A percentile compares a stretch with the other conserved stretches of the same genome.
These are phyloP conservation scores for Pichia sp. DNA, from an alignment of 1,139 yeast genomes.

Conservation along the genomic window DNA sequence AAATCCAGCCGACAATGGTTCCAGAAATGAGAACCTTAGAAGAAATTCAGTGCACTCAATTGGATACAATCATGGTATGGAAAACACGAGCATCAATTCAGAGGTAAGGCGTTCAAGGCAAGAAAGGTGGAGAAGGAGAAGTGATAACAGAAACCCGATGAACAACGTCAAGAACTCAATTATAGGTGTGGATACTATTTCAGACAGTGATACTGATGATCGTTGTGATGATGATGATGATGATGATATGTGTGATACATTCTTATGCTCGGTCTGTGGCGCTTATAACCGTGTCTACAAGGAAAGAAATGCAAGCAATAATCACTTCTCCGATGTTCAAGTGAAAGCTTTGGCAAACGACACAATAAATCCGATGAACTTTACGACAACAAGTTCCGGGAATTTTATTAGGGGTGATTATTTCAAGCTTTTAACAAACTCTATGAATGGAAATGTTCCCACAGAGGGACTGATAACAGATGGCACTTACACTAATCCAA, in stretches of 20 bases:
- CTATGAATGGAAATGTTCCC: constrained; percentile 15
- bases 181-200: not conserved
- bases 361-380: constrained; percentile 1
- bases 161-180: not conserved
- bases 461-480: constrained; percentile 18
- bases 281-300: constrained; percentile 2
- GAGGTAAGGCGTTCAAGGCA: not conserved
- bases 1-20: not conserved
- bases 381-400: constrained; percentile 15
- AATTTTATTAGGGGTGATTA: constrained; percentile 25
- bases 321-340: not conserved
- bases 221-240: not conserved
- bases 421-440: constrained; percentile 27
- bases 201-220: not conserved
- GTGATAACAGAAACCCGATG: not conserved
- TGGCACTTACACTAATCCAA: constrained; percentile 3
- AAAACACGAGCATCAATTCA: not conserved
- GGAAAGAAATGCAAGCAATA: not conserved
- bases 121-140: not conserved
- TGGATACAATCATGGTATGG: not conserved
- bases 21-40: not conserved
- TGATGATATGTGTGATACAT: not conserved
- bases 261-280: constrained; percentile 10
- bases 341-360: not conserved
- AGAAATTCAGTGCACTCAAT: not conserved